phyloP scores from a whole-genome alignment of 768 basidiomycete species.

The Mycena epipterygia region DNA sequence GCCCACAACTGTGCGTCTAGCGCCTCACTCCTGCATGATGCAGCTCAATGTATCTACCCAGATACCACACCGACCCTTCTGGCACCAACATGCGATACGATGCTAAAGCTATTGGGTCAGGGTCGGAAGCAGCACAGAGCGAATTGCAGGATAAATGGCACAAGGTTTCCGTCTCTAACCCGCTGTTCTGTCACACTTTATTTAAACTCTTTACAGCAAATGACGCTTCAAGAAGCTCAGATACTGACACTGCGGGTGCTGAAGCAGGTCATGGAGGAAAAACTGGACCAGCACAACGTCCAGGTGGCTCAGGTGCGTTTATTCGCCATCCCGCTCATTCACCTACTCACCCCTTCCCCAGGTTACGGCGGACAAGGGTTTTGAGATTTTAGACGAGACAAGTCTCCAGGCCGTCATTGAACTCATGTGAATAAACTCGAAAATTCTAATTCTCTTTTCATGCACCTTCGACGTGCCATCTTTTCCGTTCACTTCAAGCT shows the following conservation, averaged over 20 bases:
- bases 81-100: slow-evolving; percentile 97
- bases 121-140: slow-evolving; percentile 96
- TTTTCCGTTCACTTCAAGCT: slow-evolving; percentile 50
- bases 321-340: slow-evolving; percentile 3
- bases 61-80: slow-evolving; percentile 98
- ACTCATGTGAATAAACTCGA: slow-evolving; percentile 68
- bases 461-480: too few relatives aligned
- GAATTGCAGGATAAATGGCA: slow-evolving; percentile 98
- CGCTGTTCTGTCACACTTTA: not conserved
- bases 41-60: slow-evolving; percentile 45
- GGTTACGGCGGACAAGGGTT: slow-evolving; percentile 90
- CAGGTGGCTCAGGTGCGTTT: slow-evolving; percentile 90
- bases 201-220: slow-evolving; percentile 71
- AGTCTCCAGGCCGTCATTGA: slow-evolving; percentile 89
- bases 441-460: slow-evolving; percentile 1
- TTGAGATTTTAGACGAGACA: slow-evolving; percentile 88
- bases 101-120: slow-evolving; percentile 98
- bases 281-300: slow-evolving; percentile 98
- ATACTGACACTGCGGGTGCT: slow-evolving; percentile 87
- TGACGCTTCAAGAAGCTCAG: slow-evolving; percentile 92
- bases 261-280: slow-evolving; percentile 99
- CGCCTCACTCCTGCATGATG: slow-evolving; percentile 11
- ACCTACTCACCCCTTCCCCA: slow-evolving; percentile 43
- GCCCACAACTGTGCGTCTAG: slow-evolving; percentile 90
- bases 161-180: slow-evolving; percentile 66